These are phyloP conservation scores for Cryphonectria naterciae DNA, from an alignment of 2,329 filamentous ascomycete species.

Conservation along the genomic window DNA sequence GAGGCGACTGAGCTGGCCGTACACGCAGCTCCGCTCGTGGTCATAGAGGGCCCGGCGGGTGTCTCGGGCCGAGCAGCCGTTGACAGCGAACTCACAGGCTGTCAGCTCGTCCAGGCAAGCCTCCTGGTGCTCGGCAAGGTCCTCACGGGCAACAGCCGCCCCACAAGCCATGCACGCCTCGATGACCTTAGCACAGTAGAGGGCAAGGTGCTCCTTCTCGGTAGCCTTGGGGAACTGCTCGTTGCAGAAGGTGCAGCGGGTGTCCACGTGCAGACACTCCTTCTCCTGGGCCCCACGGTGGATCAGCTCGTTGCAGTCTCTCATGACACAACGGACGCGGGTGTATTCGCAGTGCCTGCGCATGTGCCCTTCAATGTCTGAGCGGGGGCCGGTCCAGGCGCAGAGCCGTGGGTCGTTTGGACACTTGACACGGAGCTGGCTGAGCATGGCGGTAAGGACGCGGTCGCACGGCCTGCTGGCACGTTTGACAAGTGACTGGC, in stretches of 20 bases:
- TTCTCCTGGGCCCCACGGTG: constrained; percentile 11
- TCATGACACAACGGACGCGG: constrained; percentile 56
- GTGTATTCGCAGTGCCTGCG: constrained; percentile 60
- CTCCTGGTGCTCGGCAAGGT: constrained; percentile 50
- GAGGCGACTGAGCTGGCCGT: constrained; percentile 7
- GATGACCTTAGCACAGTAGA: constrained; percentile 48
- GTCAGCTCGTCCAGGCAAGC: constrained; percentile 53
- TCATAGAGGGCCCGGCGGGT: constrained; percentile 40
- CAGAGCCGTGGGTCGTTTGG: constrained; percentile 58
- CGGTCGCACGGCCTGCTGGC: constrained; percentile 40
- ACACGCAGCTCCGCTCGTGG: constrained; percentile 45
- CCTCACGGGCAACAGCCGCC: constrained; percentile 1
- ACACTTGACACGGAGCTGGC: constrained; percentile 62
- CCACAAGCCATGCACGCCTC: constrained; percentile 44
- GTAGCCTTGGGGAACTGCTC: constrained; percentile 39
- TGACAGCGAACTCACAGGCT: constrained; percentile 7
- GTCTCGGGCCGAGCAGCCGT: constrained; percentile 42
- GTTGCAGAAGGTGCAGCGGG: constrained; percentile 55
- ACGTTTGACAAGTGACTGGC: constrained; percentile 31
- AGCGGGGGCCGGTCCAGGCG: constrained; percentile 52
- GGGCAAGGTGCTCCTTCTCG: constrained; percentile 51
- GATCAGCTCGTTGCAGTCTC: constrained; percentile 17
- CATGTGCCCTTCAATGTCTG: constrained; percentile 60
- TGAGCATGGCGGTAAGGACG: constrained; percentile 63
- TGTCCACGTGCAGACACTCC: constrained; percentile 44